These are phyloP conservation scores for Pseudovirgaria hyperparasitica DNA, from an alignment of 2,329 filamentous ascomycete species.

Conservation along the genomic window DNA sequence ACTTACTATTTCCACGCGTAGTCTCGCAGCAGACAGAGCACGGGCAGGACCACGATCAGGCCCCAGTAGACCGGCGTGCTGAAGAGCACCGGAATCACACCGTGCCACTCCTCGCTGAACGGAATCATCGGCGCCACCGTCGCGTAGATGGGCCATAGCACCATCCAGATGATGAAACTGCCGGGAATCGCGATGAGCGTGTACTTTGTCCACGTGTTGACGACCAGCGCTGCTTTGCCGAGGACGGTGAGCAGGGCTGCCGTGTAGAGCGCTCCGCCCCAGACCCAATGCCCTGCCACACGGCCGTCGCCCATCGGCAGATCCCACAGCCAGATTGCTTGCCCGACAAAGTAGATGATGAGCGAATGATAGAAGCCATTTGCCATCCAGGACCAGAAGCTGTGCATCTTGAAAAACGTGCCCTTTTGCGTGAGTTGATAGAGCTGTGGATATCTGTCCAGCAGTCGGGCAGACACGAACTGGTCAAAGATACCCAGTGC, in stretches of 20 bases:
- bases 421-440: constrained; percentile 90
- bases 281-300: constrained; percentile 89
- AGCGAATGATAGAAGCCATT: constrained; percentile 96
- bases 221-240: constrained; percentile 86
- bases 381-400: constrained; percentile 82
- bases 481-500: constrained; percentile 95
- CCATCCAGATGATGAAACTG: constrained; percentile 82
- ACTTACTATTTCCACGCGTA: constrained; percentile 84
- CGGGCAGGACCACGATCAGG: constrained; percentile 68
- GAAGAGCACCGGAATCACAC: constrained; percentile 71
- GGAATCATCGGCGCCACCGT: constrained; percentile 70
- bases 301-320: constrained; percentile 67
- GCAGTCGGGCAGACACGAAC: constrained; percentile 83
- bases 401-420: constrained; percentile 83
- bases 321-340: constrained; percentile 73
- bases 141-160: constrained; percentile 78
- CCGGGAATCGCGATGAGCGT: constrained; percentile 91
- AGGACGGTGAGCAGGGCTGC: constrained; percentile 87
- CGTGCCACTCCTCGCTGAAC: constrained; percentile 74
- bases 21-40: constrained; percentile 74
- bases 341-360: constrained; percentile 74
- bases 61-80: constrained; percentile 79
- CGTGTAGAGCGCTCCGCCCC: constrained; percentile 91
- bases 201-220: constrained; percentile 98
- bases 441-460: constrained; percentile 92